A percentile compares a stretch with the other conserved stretches of the same genome.
phyloP scores from a whole-genome alignment of 495 filamentous ascomycete species.

The Penicillium bovifimosum region DNA sequence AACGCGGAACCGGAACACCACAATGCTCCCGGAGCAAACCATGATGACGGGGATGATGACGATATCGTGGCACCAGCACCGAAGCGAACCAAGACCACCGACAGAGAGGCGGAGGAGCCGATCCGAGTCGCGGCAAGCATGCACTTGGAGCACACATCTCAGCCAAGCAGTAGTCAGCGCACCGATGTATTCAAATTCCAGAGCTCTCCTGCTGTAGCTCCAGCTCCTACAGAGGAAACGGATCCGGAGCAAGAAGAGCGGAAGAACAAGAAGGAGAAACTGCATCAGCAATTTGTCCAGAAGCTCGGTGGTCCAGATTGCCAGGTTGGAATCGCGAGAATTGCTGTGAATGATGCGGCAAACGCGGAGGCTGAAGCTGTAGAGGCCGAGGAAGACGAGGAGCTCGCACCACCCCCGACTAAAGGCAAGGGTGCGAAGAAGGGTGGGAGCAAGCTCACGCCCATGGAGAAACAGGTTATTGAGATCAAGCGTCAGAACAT shows the following conservation, averaged over 20 bases:
- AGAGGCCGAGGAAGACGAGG: constrained; percentile 52
- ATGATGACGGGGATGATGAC: constrained; percentile 27
- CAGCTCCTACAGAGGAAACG: constrained; percentile 19
- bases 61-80: constrained; percentile 37
- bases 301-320: constrained; percentile 83
- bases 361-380: constrained; percentile 44
- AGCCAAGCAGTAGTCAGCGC: constrained; percentile 27
- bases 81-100: constrained; percentile 33
- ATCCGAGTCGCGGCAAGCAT: constrained; percentile 8
- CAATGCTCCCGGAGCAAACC: constrained; percentile 9
- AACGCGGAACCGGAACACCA: constrained; percentile 14
- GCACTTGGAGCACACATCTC: constrained; percentile 10
- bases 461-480: constrained; percentile 87
- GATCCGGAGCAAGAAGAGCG: constrained; percentile 44
- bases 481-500: constrained; percentile 90
- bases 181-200: constrained; percentile 40
- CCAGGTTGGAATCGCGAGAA: constrained; percentile 60
- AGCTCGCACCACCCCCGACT: constrained; percentile 41
- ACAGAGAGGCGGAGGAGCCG: constrained; percentile 9
- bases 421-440: constrained; percentile 61
- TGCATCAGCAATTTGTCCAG: constrained; percentile 84
- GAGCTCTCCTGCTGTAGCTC: constrained; percentile 28
- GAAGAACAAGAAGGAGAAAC: constrained; percentile 54
- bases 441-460: constrained; percentile 71
- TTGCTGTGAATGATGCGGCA: constrained; percentile 50